phyloP scores from a whole-genome alignment of 352 stramenopile genomes.

The Pythium rhizo-oryzae region DNA sequence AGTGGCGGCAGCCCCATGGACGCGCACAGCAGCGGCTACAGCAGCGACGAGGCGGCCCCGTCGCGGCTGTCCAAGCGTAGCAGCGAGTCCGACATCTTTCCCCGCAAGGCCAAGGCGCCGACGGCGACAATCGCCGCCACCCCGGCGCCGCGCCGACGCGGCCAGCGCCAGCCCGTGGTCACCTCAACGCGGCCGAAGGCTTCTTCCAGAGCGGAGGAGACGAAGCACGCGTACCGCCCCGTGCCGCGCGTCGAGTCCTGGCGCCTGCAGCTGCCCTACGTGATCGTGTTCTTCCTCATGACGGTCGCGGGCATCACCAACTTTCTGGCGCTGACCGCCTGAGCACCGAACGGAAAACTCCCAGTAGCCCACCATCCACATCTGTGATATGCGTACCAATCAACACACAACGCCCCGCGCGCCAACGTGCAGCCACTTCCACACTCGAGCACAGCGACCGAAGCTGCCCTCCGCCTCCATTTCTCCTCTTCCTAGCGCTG shows the following conservation, averaged over 20 bases:
- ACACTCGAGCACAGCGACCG: slow-evolving; percentile 4
- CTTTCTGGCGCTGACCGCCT: slow-evolving; percentile 7
- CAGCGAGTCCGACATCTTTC: slow-evolving; percentile 4
- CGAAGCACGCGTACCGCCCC: not conserved
- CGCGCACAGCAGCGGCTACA: not conserved
- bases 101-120: not conserved
- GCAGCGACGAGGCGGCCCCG: slow-evolving; percentile 1
- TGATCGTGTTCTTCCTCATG: slow-evolving; percentile 35
- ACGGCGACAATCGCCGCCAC: not conserved
- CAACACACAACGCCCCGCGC: not conserved
- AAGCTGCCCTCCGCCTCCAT: slow-evolving; percentile 1
- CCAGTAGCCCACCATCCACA: not conserved
- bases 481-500: not conserved
- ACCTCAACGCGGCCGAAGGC: not conserved
- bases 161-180: slow-evolving; percentile 8
- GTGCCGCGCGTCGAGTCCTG: slow-evolving; percentile 25
- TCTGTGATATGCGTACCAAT: not conserved
- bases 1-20: not conserved
- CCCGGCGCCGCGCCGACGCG: not conserved
- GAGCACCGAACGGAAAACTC: not conserved
- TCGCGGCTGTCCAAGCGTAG: slow-evolving; percentile 6
- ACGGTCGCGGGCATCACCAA: slow-evolving; percentile 37
- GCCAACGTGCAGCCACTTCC: too few relatives aligned
- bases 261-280: slow-evolving; percentile 37
- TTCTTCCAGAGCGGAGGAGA: not conserved